Evolutionary conservation across 2,329 filamentous ascomycete species (phyloP).

Genomic region (Fusarium burgessii): DNA sequence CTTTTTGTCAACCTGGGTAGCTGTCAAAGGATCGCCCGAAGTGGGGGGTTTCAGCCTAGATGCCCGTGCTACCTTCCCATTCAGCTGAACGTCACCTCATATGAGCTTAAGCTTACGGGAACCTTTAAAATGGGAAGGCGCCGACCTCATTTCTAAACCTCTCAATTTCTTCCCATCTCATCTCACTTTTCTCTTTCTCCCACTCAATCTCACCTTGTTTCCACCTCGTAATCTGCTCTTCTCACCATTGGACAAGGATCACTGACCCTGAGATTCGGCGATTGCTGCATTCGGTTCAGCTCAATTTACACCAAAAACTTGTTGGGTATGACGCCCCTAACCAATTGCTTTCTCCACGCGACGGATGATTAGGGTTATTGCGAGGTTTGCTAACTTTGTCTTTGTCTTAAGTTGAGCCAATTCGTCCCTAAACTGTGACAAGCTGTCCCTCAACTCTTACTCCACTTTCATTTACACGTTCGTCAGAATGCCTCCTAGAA

Average conservation of each 20-base stretch:
- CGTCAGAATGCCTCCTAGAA: slow-evolving; percentile 39
- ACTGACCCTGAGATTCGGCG: slow-evolving; percentile 35
- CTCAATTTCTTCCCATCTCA: slow-evolving; percentile 1
- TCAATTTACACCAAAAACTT: slow-evolving; percentile 23
- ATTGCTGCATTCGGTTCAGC: slow-evolving; percentile 41
- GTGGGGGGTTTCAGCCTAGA: slow-evolving; percentile 40
- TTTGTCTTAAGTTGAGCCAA: slow-evolving; percentile 15
- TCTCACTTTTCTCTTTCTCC: neutral
- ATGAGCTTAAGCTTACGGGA: slow-evolving; percentile 4
- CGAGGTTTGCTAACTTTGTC: slow-evolving; percentile 28
- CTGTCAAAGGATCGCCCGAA: neutral
- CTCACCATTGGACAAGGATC: slow-evolving; percentile 30
- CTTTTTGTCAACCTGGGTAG: slow-evolving; percentile 15
- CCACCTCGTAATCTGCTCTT: neutral
- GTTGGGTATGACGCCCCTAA: slow-evolving; percentile 42
- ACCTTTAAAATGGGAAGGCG: slow-evolving; percentile 35
- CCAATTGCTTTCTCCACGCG: slow-evolving; percentile 13
- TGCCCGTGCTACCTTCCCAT: slow-evolving; percentile 25
- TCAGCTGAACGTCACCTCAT: slow-evolving; percentile 28
- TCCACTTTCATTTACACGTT: neutral
- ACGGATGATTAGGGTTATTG: neutral
- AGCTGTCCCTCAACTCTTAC: neutral
- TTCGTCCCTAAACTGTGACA: neutral
- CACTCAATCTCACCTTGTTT: slow-evolving; percentile 9
- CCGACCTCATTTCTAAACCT: slow-evolving; percentile 8